Evolutionary conservation across 2,329 filamentous ascomycete species (phyloP).

Genomic region (Drechslera avenae): DNA sequence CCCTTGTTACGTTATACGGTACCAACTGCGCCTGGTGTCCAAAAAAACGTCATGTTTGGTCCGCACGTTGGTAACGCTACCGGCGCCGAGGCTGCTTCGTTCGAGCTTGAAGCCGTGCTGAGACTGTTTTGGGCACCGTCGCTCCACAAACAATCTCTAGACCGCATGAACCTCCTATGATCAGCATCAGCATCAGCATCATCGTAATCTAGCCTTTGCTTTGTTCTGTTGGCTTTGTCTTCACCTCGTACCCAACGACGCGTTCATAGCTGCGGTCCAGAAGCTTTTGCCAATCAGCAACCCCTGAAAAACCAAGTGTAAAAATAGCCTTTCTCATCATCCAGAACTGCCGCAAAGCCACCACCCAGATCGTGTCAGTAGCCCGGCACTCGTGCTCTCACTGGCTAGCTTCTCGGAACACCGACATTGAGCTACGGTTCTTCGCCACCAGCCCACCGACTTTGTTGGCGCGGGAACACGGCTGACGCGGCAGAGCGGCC

Average conservation of each 20-base stretch:
- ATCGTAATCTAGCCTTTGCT: too few relatives aligned
- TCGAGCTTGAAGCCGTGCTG: not conserved
- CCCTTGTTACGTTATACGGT: not conserved
- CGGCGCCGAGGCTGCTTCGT: too few relatives aligned
- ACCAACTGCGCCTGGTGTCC: too few relatives aligned
- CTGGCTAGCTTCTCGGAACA: not conserved
- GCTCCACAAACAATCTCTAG: too few relatives aligned
- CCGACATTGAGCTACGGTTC: not conserved
- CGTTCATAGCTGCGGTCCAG: not conserved
- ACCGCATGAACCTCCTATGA: too few relatives aligned
- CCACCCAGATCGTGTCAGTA: too few relatives aligned
- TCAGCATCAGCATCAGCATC: too few relatives aligned
- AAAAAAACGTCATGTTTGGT: constrained; percentile 5
- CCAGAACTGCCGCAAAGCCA: too few relatives aligned
- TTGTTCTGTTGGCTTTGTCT: too few relatives aligned
- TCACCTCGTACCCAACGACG: not conserved
- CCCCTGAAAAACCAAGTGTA: too few relatives aligned
- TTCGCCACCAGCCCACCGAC: constrained; percentile 5
- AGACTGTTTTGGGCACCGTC: not conserved
- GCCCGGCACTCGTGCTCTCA: not conserved
- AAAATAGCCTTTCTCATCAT: not conserved
- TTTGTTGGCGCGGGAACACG: not conserved
- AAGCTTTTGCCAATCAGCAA: too few relatives aligned
- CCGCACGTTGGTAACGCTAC: too few relatives aligned
- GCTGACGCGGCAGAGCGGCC: not conserved